phyloP scores from a whole-genome alignment of 2,329 filamentous ascomycete species.

The Lojkania enalia region DNA sequence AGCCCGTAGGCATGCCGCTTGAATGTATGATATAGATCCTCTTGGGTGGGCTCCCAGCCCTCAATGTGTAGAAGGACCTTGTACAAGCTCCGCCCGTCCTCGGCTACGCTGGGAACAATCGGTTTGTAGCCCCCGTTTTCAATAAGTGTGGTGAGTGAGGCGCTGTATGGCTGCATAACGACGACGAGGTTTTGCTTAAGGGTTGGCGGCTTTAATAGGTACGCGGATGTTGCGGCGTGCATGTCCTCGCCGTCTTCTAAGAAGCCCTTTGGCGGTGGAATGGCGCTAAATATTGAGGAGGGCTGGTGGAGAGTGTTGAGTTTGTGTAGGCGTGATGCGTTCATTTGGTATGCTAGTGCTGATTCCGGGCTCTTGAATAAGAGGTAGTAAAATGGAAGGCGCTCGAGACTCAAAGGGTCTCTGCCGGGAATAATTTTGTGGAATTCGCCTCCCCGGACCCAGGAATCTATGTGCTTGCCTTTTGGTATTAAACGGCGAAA shows the following conservation, averaged over 20 bases:
- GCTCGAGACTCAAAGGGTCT: slow-evolving; percentile 64
- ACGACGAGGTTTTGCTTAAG: slow-evolving; percentile 29
- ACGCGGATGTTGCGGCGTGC: slow-evolving; percentile 47
- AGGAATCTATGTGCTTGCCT: slow-evolving; percentile 67
- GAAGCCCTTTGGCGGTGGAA: slow-evolving; percentile 49
- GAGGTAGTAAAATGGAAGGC: slow-evolving; percentile 68
- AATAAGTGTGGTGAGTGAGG: slow-evolving; percentile 43
- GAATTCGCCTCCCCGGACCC: slow-evolving; percentile 62
- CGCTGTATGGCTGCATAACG: slow-evolving; percentile 45
- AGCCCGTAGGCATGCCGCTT: slow-evolving; percentile 33
- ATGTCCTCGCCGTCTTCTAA: slow-evolving; percentile 54
- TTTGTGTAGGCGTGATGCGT: slow-evolving; percentile 56
- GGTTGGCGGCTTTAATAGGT: slow-evolving; percentile 49
- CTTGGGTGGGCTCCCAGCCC: slow-evolving; percentile 36
- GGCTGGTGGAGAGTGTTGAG: slow-evolving; percentile 52
- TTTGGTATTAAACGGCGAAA: slow-evolving; percentile 69
- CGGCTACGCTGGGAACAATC: slow-evolving; percentile 25
- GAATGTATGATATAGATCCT: slow-evolving; percentile 35
- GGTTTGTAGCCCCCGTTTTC: slow-evolving; percentile 38
- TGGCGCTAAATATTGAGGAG: slow-evolving; percentile 46
- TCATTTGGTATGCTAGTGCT: slow-evolving; percentile 63
- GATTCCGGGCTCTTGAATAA: slow-evolving; percentile 65
- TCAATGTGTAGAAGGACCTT: slow-evolving; percentile 42
- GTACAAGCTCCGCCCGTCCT: slow-evolving; percentile 23
- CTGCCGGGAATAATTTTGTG: slow-evolving; percentile 67